Conservation (phyloP, 2,329 filamentous ascomycete genomes). For the Epichloe gansuensis region DNA sequence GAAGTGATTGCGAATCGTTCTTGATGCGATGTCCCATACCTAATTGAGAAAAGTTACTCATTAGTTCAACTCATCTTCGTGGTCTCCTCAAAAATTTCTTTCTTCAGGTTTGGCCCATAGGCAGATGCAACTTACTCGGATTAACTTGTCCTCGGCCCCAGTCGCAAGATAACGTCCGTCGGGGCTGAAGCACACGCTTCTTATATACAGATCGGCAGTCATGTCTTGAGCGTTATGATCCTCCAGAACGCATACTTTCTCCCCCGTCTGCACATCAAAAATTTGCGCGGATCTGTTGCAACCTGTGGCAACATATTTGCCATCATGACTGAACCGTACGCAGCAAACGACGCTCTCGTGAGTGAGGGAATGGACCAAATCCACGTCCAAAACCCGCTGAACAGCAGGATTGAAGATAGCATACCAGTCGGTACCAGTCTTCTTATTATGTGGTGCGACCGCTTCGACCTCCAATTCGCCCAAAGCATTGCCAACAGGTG, state of each 20-base stretch:
- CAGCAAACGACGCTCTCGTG: conserved; percentile 98
- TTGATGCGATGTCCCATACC: conserved; percentile 86
- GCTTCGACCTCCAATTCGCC: conserved; percentile 80
- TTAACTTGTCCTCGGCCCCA: conserved; percentile 94
- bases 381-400: conserved; percentile 80
- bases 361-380: conserved; percentile 80
- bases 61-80: conserved; percentile 6
- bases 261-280: conserved; percentile 78
- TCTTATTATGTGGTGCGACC: conserved; percentile 76
- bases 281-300: conserved; percentile 99
- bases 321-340: conserved; percentile 90
- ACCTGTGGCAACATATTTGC: conserved; percentile 89
- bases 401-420: conserved; percentile 92
- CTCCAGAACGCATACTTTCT: conserved; percentile 80
- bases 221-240: conserved; percentile 71
- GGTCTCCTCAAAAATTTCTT: too few species aligned
- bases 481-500: conserved; percentile 49
- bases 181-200: conserved; percentile 97
- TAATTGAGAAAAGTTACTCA: conserved; percentile 21
- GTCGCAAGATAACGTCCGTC: conserved; percentile 90
- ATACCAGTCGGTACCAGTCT: conserved; percentile 85
- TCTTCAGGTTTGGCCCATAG: background rate
- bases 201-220: conserved; percentile 86
- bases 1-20: conserved; percentile 84
- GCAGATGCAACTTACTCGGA: conserved; percentile 51